Evolutionary conservation across 768 basidiomycete species (phyloP), one percentile per base, ranked within the genome.

Genomic region (Tricholoma sp.): DNA sequence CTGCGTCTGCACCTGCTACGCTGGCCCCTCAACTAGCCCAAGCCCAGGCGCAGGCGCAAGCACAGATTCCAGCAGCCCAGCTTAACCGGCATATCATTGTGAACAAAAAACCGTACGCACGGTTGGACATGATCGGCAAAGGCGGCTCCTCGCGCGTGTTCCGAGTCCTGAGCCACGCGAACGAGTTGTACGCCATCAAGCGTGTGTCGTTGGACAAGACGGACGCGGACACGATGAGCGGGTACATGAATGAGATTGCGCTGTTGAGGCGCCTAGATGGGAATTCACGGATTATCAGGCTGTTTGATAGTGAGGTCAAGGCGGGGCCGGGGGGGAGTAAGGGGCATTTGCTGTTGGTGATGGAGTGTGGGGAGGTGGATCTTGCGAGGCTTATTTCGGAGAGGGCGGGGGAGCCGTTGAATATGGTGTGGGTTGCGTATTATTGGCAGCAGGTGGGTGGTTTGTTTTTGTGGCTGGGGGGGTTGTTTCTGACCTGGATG

Each of bases 301-400:
- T 99, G 50, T 82, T 94, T 61, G 96, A 98, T 65, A 90, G 89
- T 56, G 95, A 98, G 72, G 82, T 95, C 36, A 90, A 86, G 64
- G 78, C 82, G 4, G 81, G 81, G 2, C 82, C 84, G 29, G 82
- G 81, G 20, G 87, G 88, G 15, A 83, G 79, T 60, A 91, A 87
- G 65, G 88, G 87, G 0, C 77, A 84, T 59, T 67, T 98, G 54
- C 75, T 92, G 72, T 78, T 98, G 66, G 88, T 98, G 4, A 94
- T 99, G 94, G 96, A 99, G 68, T 94, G 89, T 58, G 96, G 96
- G 7, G 96, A 99, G 74, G 84, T 93, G 31, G 96, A 98, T 71
- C 76, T 98, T 53, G 88, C 94, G 39, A 82, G 82, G 60, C 71
- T 99, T 55, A 70, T 99, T 57, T 82, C 83, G 59, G 92, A 96